Evolutionary conservation across 1,284 basidiomycete genomes (phyloP).

Genomic region (Moesziomyces sp.): DNA sequence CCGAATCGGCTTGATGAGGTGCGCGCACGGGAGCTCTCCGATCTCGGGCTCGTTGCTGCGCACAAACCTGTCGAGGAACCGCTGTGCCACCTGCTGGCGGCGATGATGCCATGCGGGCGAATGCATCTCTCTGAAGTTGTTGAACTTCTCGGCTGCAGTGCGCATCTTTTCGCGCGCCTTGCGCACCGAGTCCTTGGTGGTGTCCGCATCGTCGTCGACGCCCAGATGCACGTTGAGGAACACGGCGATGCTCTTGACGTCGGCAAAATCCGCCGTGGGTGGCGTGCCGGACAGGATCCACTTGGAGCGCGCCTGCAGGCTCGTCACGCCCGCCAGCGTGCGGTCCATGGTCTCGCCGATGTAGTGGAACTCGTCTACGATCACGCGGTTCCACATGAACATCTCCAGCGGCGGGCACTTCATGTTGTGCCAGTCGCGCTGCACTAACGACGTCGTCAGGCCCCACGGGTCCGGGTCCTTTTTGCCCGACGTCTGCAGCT

Average conservation of each 20-base stretch:
- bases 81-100: constrained; percentile 83
- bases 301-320: constrained; percentile 79
- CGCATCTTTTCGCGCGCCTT: constrained; percentile 84
- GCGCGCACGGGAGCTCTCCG: constrained; percentile 86
- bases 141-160: constrained; percentile 90
- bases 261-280: constrained; percentile 88
- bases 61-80: constrained; percentile 72
- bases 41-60: constrained; percentile 92
- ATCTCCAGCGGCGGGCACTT: constrained; percentile 85
- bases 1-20: constrained; percentile 76
- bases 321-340: constrained; percentile 80
- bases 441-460: constrained; percentile 75
- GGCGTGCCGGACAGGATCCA: constrained; percentile 98
- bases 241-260: constrained; percentile 77
- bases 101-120: constrained; percentile 90
- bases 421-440: constrained; percentile 81
- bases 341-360: constrained; percentile 75
- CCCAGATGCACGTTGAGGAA: constrained; percentile 61
- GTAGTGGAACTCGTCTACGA: constrained; percentile 96
- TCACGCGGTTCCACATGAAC: constrained; percentile 79
- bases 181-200: constrained; percentile 70
- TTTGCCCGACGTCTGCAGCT: constrained; percentile 33
- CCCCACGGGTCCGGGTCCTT: constrained; percentile 73
- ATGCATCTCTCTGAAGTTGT: constrained; percentile 94
- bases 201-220: constrained; percentile 82